phyloP scores from a whole-genome alignment of 2,329 filamentous ascomycete species.

The Cercospora berteroae region DNA sequence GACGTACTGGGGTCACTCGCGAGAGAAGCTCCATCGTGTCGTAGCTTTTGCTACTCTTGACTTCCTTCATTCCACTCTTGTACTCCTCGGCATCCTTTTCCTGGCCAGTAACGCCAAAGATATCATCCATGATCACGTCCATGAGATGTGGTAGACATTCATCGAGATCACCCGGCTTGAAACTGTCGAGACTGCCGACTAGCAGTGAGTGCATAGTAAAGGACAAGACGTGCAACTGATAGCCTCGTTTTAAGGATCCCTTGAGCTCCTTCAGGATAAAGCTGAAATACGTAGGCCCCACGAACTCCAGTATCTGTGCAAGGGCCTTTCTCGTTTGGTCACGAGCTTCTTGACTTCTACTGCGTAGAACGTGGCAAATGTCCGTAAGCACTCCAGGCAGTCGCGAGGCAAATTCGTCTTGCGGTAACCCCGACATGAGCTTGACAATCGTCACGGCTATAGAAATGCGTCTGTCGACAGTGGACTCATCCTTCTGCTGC shows the following conservation, averaged over 20 bases:
- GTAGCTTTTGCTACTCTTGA: conserved; percentile 96
- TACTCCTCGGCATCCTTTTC: conserved; percentile 98
- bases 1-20: conserved; percentile 71
- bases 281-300: conserved; percentile 79
- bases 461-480: conserved; percentile 87
- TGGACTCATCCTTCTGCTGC: conserved; percentile 90
- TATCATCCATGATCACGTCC: conserved; percentile 91
- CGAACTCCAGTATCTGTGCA: conserved; percentile 73
- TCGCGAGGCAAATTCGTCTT: conserved; percentile 67
- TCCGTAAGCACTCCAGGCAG: conserved; percentile 85
- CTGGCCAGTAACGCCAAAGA: conserved; percentile 86
- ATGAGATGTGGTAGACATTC: conserved; percentile 80
- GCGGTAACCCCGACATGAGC: conserved; percentile 75
- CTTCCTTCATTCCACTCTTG: conserved; percentile 91
- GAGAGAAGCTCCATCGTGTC: conserved; percentile 95
- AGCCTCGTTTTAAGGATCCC: conserved; percentile 77
- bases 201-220: conserved; percentile 93
- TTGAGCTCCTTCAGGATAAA: conserved; percentile 92
- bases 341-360: conserved; percentile 80
- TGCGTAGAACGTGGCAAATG: conserved; percentile 87
- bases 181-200: conserved; percentile 61
- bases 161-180: conserved; percentile 79
- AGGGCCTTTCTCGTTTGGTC: conserved; percentile 89
- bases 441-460: conserved; percentile 88
- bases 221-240: conserved; percentile 91